Conservation (phyloP, 2,329 filamentous ascomycete genomes). For the Pyrenochaeta sp. region DNA sequence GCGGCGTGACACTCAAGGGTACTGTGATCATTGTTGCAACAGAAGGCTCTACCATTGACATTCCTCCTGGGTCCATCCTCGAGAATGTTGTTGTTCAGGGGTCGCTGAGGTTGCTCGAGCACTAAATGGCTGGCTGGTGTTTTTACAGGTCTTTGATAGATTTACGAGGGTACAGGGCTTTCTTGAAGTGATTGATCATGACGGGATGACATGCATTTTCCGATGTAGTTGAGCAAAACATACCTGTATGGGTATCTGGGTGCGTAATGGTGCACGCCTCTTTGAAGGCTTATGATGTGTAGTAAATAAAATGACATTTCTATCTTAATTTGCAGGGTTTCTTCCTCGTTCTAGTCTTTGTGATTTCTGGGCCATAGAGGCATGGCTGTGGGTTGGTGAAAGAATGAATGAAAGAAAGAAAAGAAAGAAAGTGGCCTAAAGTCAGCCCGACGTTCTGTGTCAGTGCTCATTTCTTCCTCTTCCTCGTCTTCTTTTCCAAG, state of each 20-base stretch:
- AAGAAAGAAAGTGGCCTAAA: no score
- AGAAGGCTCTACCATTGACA: constrained; percentile 96
- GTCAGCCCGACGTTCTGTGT: no score
- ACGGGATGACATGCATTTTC: constrained; percentile 32
- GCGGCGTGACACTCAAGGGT: constrained; percentile 94
- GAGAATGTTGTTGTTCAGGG: constrained; percentile 99
- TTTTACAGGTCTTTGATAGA: constrained; percentile 28
- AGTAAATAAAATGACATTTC: constrained; percentile 36
- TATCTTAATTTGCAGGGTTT: background rate
- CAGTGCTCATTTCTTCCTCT: no score
- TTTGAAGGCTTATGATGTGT: constrained; percentile 29
- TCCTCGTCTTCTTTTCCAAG: no score
- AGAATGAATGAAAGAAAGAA: no score
- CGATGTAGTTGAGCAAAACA: constrained; percentile 32
- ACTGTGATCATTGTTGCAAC: constrained; percentile 99
- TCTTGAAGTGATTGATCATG: constrained; percentile 24
- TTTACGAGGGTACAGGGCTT: constrained; percentile 33
- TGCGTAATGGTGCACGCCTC: constrained; percentile 25
- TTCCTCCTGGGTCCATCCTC: constrained; percentile 93
- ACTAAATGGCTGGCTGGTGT: constrained; percentile 55
- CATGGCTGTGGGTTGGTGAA: no score
- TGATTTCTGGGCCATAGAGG: background rate
- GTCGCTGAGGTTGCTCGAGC: constrained; percentile 79
- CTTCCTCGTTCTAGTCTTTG: background rate
- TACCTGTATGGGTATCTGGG: constrained; percentile 3